Evolutionary conservation across 2,329 filamentous ascomycete genomes (phyloP).

Genomic region (Fusarium cyanostomum): DNA sequence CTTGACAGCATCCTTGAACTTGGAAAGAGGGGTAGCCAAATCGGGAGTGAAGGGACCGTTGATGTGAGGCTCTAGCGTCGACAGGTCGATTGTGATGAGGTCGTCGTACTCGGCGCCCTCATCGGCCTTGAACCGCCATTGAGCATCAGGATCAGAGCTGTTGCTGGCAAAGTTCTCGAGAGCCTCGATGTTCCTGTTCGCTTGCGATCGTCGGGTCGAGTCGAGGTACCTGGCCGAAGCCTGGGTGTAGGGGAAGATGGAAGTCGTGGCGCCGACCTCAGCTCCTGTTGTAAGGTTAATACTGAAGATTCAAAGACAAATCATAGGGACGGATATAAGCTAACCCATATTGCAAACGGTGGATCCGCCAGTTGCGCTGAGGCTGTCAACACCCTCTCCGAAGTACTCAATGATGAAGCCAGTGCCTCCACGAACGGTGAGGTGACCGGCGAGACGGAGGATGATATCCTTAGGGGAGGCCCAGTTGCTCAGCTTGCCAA

Average conservation of each 20-base stretch:
- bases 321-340: neutral
- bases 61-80: constrained; percentile 95
- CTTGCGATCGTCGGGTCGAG: constrained; percentile 74
- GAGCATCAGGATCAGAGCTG: constrained; percentile 56
- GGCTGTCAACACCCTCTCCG: constrained; percentile 85
- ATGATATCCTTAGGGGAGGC: constrained; percentile 96
- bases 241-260: constrained; percentile 90
- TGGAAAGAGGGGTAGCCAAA: constrained; percentile 95
- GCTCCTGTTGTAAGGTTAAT: constrained; percentile 46
- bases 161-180: constrained; percentile 64
- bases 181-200: constrained; percentile 72
- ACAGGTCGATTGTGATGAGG: constrained; percentile 94
- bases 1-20: constrained; percentile 94
- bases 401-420: constrained; percentile 96
- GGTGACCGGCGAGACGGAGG: constrained; percentile 83
- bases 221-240: constrained; percentile 86
- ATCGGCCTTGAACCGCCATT: constrained; percentile 78
- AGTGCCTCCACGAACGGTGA: constrained; percentile 94
- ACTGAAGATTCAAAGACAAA: neutral
- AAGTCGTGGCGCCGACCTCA: constrained; percentile 95
- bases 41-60: constrained; percentile 99
- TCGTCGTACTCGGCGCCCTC: constrained; percentile 91
- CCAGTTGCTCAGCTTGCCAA: constrained; percentile 88
- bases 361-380: constrained; percentile 93
- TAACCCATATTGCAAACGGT: constrained; percentile 86